Evolutionary conservation across 371 early-diverging fungal genomes (phyloP), one percentile per base, ranked within the genome.

Genomic region (Mucor plumbeus): DNA sequence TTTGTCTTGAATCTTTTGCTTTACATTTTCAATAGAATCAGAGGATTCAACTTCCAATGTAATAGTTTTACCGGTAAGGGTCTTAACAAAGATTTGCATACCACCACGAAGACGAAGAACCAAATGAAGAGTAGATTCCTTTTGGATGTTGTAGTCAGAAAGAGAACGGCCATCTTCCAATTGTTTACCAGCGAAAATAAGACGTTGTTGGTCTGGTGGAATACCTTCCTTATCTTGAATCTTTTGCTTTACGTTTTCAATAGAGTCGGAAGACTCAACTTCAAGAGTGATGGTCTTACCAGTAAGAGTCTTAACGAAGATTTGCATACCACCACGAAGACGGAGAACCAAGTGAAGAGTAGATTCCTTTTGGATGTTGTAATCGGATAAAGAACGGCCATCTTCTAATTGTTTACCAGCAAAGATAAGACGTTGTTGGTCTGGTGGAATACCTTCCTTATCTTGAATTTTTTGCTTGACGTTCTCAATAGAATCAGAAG

Each of bases 61-160:
- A 75, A 97, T 98, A 72, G 98, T 97, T 88, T 97, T 97, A 73
- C 97, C 99, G 63, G 99, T 98, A 61, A 99, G 94, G 75, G 99
- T 99, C 90, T 98, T 99, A 68, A 99, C 97, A 77, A 98, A 98
- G 77, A 95, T 94, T 81, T 95, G 94, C 73, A 72, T 72, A 50
- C 72, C 72, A 85, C 97, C 97, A 85, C 97, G 93, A 68, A 97
- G 91, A 85, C 98, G 94, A 65, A 97, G 90, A 38, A 97, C 97
- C 66, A 98, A 83, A 86, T 98, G 99, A 60, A 98, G 92, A 71
- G 97, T 98, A 43, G 96, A 96, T 85, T 97, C 97, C 81, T 91
- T 91, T 80, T 92, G 92, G 85, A 90, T 91, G 84, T 90, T 91
- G 80, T 91, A 91, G 81, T 91, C 91, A 53, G 89, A 84, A n/a